phyloP scores from a whole-genome alignment of 208 protist genomes.

The Trypanosoma caninum region DNA sequence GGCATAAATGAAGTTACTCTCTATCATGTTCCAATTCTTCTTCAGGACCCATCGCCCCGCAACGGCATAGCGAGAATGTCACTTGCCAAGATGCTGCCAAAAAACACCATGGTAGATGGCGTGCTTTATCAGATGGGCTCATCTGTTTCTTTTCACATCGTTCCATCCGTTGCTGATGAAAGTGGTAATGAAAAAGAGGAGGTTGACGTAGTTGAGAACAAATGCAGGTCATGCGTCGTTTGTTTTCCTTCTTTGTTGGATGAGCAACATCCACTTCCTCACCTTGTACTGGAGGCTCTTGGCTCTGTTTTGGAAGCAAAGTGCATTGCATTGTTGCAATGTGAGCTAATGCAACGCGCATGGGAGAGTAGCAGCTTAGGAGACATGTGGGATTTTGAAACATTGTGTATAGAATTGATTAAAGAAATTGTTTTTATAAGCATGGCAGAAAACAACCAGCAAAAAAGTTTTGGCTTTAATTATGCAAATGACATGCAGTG shows the following conservation, averaged over 20 bases:
- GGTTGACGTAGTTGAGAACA: not conserved
- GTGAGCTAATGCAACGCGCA: constrained; percentile 31
- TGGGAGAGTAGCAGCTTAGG: constrained; percentile 30
- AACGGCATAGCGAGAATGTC: constrained; percentile 18
- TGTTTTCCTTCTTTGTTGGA: constrained; percentile 34
- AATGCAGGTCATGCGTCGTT: constrained; percentile 9
- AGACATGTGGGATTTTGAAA: constrained; percentile 19
- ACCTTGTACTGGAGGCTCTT: constrained; percentile 47
- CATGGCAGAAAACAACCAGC: constrained; percentile 7
- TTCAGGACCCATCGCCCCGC: constrained; percentile 17
- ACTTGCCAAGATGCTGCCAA: constrained; percentile 9
- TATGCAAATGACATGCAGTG: not conserved
- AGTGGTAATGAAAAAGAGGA: not conserved
- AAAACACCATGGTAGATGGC: constrained; percentile 6
- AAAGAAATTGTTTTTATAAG: constrained; percentile 20
- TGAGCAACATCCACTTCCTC: constrained; percentile 40
- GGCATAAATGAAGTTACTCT: constrained; percentile 46
- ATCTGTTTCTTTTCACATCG: constrained; percentile 20
- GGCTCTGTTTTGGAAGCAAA: constrained; percentile 44
- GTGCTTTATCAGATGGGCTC: constrained; percentile 22
- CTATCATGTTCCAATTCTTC: constrained; percentile 39
- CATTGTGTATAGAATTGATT: constrained; percentile 19
- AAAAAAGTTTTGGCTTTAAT: not conserved
- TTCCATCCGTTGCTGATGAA: not conserved
- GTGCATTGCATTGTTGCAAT: constrained; percentile 40